Conservation (phyloP, 805 yeast genomes). For the Ogataea methanolica region DNA sequence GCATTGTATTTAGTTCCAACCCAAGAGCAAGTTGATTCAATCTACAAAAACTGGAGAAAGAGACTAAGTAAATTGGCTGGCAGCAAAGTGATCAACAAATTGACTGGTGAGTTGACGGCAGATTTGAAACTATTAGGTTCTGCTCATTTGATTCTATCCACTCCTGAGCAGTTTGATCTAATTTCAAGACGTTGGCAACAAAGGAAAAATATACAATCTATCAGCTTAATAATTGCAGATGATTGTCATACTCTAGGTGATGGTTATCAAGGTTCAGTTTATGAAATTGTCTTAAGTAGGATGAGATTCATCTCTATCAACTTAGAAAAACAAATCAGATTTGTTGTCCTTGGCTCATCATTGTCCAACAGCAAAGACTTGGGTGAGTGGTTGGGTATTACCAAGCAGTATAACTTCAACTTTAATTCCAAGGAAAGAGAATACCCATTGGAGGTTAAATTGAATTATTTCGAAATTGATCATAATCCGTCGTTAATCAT, state of each 20-base stretch:
- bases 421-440: conserved; percentile 61
- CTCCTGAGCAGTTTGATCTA: conserved; percentile 74
- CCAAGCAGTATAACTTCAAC: conserved; percentile 57
- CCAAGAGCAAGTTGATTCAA: conserved; percentile 48
- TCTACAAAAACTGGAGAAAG: conserved; percentile 48
- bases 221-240: conserved; percentile 69
- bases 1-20: conserved; percentile 67
- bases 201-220: conserved; percentile 60
- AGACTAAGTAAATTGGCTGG: conserved; percentile 45
- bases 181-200: conserved; percentile 81
- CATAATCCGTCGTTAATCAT: conserved; percentile 49
- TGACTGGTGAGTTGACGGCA: conserved; percentile 51
- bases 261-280: conserved; percentile 52
- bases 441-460: conserved; percentile 51
- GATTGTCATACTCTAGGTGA: conserved; percentile 64
- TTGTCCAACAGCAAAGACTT: conserved; percentile 72
- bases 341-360: conserved; percentile 68
- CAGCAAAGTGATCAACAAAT: conserved; percentile 51
- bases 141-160: conserved; percentile 66
- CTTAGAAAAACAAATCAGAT: conserved; percentile 50
- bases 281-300: conserved; percentile 69
- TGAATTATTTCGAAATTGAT: conserved; percentile 43
- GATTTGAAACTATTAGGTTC: conserved; percentile 55
- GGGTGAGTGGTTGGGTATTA: conserved; percentile 82
- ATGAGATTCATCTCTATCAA: conserved; percentile 67